Conservation (phyloP, 768 basidiomycete species). For the Paxillus ammoniavirescens region DNA sequence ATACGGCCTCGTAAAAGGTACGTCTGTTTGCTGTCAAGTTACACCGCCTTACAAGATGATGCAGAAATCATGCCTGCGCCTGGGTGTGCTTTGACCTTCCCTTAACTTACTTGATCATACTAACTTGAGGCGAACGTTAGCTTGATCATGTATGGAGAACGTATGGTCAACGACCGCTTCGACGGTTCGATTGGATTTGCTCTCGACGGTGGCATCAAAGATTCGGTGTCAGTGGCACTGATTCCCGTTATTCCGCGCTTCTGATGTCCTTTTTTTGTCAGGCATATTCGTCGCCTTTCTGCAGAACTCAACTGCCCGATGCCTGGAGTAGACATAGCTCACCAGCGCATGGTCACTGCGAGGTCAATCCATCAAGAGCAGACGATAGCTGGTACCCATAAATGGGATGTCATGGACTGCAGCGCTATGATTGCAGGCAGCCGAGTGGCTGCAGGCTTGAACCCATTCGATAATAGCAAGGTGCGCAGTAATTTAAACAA, state of each 20-base stretch:
- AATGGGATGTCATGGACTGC: constrained; percentile 75
- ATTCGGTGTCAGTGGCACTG: constrained; percentile 51
- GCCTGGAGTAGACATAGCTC: constrained; percentile 70
- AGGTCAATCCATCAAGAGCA: constrained; percentile 62
- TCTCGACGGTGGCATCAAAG: constrained; percentile 87
- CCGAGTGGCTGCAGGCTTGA: constrained; percentile 70
- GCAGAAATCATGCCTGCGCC: constrained; percentile 71
- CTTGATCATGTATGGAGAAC: constrained; percentile 55
- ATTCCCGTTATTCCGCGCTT: background rate
- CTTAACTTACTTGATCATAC: background rate
- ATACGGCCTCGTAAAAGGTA: constrained; percentile 57
- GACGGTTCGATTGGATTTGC: constrained; percentile 74
- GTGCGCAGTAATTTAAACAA: constrained; percentile 16
- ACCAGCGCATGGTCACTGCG: constrained; percentile 77
- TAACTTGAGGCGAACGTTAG: constrained; percentile 30
- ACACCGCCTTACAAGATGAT: constrained; percentile 14
- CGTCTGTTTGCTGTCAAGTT: background rate
- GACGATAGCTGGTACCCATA: constrained; percentile 42
- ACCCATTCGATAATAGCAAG: constrained; percentile 38
- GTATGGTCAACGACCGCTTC: constrained; percentile 73
- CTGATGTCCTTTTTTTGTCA: constrained; percentile 20
- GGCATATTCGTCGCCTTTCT: constrained; percentile 69
- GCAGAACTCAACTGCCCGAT: constrained; percentile 65
- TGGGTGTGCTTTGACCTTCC: constrained; percentile 33
- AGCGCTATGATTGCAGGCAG: constrained; percentile 76